Evolutionary conservation across 176 grass and related monocot genomes (phyloP).

Genomic region (Alloteropsis semialata): DNA sequence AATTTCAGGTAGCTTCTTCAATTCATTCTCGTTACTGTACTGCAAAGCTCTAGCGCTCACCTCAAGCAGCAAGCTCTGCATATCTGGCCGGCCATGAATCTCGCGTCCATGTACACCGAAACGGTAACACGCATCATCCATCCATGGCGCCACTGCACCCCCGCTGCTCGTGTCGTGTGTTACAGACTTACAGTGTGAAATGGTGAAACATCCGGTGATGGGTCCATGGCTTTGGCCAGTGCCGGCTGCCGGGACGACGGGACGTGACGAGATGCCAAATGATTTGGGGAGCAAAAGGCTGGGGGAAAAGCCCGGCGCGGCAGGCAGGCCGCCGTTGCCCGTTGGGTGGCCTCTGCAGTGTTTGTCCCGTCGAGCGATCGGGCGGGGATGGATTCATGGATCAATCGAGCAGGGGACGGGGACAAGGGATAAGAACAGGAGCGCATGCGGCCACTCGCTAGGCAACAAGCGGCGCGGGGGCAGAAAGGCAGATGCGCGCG

Average conservation of each 20-base stretch:
- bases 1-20: constrained; percentile 3
- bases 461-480: constrained; percentile 4
- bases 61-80: constrained; percentile 12
- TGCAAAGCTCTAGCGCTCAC: background rate
- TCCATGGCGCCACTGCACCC: background rate
- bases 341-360: background rate
- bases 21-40: background rate
- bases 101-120: background rate
- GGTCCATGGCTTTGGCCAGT: background rate
- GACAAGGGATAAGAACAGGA: background rate
- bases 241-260: background rate
- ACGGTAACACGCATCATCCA: constrained; percentile 3
- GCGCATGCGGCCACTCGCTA: constrained; percentile 24
- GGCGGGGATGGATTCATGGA: background rate
- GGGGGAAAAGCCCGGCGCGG: background rate
- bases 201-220: constrained; percentile 37
- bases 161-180: background rate
- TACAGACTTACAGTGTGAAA: background rate
- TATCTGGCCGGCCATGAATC: background rate
- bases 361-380: constrained; percentile 10
- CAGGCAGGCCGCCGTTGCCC: background rate
- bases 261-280: constrained; percentile 31
- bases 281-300: constrained; percentile 43
- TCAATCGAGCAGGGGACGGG: too few relatives aligned
- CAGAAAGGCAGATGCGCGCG: too few relatives aligned